Evolutionary conservation across 2,329 filamentous ascomycete species (phyloP).

Genomic region (Verticillium albo-atrum): DNA sequence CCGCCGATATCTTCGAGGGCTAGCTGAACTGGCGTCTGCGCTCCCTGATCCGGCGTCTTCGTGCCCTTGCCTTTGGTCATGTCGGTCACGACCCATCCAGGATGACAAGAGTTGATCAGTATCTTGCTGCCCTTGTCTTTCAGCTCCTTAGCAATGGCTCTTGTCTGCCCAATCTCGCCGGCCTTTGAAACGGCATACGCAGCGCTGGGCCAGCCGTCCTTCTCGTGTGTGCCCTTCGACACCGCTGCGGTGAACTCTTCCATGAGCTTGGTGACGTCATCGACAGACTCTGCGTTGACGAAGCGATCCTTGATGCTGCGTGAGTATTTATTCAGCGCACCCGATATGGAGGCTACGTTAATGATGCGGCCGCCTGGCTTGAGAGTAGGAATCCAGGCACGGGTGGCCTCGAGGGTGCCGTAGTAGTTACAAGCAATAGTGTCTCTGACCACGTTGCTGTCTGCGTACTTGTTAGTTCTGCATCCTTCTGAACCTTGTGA

Average conservation of each 20-base stretch:
- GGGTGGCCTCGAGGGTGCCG: constrained; percentile 40
- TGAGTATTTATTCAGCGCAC: constrained; percentile 42
- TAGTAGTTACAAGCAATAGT: constrained; percentile 50
- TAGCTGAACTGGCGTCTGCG: constrained; percentile 36
- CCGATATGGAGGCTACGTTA: constrained; percentile 42
- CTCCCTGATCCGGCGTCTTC: constrained; percentile 37
- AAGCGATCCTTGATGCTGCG: constrained; percentile 35
- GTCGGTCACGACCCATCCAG: constrained; percentile 40
- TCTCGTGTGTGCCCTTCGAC: constrained; percentile 35
- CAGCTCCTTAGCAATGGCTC: constrained; percentile 27
- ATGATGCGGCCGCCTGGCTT: constrained; percentile 38
- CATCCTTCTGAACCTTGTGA: too few relatives aligned
- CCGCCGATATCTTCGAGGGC: constrained; percentile 32
- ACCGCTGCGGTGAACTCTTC: constrained; percentile 42
- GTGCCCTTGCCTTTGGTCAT: constrained; percentile 35
- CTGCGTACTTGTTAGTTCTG: constrained; percentile 11
- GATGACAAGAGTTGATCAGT: constrained; percentile 35
- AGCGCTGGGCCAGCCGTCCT: constrained; percentile 42
- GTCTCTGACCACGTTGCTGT: constrained; percentile 39
- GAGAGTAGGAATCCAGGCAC: constrained; percentile 39
- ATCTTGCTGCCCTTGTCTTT: constrained; percentile 17
- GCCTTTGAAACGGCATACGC: constrained; percentile 44
- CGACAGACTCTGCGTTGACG: constrained; percentile 28
- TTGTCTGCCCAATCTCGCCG: constrained; percentile 35
- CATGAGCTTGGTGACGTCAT: constrained; percentile 43